Conservation (phyloP, 805 yeast species). For the Tanozyma kutaoensis region DNA sequence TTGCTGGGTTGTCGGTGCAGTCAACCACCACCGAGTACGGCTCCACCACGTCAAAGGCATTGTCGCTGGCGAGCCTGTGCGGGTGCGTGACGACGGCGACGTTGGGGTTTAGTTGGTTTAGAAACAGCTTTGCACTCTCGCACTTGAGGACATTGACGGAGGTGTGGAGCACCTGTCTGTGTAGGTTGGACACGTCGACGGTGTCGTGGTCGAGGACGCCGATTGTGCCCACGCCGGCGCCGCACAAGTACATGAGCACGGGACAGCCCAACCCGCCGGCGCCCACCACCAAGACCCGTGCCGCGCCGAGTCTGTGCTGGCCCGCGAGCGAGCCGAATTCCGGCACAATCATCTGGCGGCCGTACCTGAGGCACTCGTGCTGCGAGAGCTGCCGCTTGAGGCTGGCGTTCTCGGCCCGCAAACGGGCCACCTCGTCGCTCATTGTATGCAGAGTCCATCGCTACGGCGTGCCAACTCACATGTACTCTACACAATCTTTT, state of each 20-base stretch:
- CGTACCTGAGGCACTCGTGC: constrained; percentile 75
- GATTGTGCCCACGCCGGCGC: constrained; percentile 75
- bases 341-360: constrained; percentile 92
- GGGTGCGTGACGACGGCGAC: constrained; percentile 43
- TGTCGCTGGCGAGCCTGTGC: constrained; percentile 33
- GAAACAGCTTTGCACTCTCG: constrained; percentile 55
- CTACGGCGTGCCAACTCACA: neutral
- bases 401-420: too few relatives aligned
- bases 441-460: too few relatives aligned
- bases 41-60: constrained; percentile 51
- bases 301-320: constrained; percentile 44
- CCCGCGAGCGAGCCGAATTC: constrained; percentile 39
- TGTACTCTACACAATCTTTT: constrained; percentile 50
- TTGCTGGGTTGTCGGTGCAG: constrained; percentile 88
- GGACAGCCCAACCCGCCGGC: constrained; percentile 98
- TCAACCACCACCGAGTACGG: constrained; percentile 71
- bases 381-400: constrained; percentile 4
- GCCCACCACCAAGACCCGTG: constrained; percentile 70
- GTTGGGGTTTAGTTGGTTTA: constrained; percentile 51
- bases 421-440: too few relatives aligned
- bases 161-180: constrained; percentile 77
- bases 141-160: constrained; percentile 62
- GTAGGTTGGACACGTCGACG: constrained; percentile 78
- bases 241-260: constrained; percentile 69
- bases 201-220: constrained; percentile 83